Evolutionary conservation across 257 asterid genomes (phyloP).

Genomic region (Nemophila menziesii): DNA sequence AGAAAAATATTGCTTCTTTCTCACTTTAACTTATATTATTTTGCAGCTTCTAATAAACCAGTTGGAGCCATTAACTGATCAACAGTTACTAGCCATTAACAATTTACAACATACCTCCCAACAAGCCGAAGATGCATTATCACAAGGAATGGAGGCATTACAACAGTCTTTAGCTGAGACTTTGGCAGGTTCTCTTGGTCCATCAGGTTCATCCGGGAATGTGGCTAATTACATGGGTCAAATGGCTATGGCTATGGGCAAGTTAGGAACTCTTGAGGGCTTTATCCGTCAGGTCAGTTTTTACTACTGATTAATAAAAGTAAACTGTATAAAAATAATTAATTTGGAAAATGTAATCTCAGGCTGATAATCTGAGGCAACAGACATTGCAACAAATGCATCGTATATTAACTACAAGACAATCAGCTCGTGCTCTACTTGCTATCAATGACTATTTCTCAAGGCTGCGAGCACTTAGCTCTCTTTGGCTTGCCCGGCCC

Average conservation of each 20-base stretch:
- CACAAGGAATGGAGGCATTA: slow-evolving; percentile 13
- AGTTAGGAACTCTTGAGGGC: slow-evolving; percentile 13
- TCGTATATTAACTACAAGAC: slow-evolving; percentile 76
- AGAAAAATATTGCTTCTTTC: too few species aligned
- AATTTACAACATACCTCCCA: slow-evolving; percentile 11
- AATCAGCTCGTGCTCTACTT: slow-evolving; percentile 86
- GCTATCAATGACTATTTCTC: slow-evolving; percentile 88
- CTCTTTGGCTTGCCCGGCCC: slow-evolving; percentile 96
- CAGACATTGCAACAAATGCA: slow-evolving; percentile 93
- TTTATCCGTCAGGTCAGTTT: slow-evolving; percentile 11
- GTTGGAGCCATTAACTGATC: slow-evolving; percentile 12
- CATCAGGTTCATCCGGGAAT: slow-evolving; percentile 10
- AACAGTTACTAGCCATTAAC: slow-evolving; percentile 9
- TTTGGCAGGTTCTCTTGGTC: slow-evolving; percentile 5
- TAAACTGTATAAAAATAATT: not conserved
- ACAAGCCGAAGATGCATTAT: slow-evolving; percentile 12
- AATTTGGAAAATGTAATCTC: slow-evolving; percentile 8
- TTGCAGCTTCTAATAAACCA: slow-evolving; percentile 4
- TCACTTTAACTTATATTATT: not conserved
- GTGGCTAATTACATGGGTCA: slow-evolving; percentile 14
- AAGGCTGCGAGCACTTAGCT: slow-evolving; percentile 83
- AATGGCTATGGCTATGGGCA: slow-evolving; percentile 13
- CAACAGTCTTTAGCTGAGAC: slow-evolving; percentile 14
- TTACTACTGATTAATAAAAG: too few species aligned
- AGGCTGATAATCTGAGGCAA: slow-evolving; percentile 92